Base-by-base conservation (phyloP, 805 yeast species). In the Schizosaccharomyces japonicus region DNA sequence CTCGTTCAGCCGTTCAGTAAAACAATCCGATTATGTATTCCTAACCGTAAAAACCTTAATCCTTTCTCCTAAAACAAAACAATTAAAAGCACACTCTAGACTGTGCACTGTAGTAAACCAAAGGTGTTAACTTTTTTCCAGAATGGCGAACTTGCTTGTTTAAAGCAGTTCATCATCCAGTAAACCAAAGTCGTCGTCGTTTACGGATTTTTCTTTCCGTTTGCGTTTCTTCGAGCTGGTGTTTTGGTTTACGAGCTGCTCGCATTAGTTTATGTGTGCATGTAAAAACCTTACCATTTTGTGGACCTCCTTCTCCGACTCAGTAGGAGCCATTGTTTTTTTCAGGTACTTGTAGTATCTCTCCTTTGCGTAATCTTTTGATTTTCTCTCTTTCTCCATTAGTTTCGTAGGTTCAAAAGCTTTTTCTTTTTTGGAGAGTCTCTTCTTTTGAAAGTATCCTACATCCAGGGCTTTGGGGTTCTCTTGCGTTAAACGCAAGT, bases 371-470 rank as follows among this genome's bases (percentile, higher is more conserved):
- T 36, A 6, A 13, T 36, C 42, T 36, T 36, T 5, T 11, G 5
- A 15, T 27, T 27, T 2, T 36, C 23, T 17, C 13, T 36, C 27
- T 10, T 36, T 15, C 13, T 15, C n/a, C 17, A 17, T 27, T 7
- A 36, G 17, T 36, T 36, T 36, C 23, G 17, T 11, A n/a, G 42
- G 42, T 36, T 36, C 42, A 36, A 36, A 36, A 19, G 42, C 27
- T 13, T 27, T 17, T 36, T 36, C 42, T 27, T 36, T 36, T 5
- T 36, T 36, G 17, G 42, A 25, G 13, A 36, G 26, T 36, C 42
- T 25, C 23, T 36, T 36, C 27, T 23, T 17, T 17, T 23, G 26
- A 11, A 36, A 36, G 23, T 36, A 36, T 10, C 42, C 42, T n/a
- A 19, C 26, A 13, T 19, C 23, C 10, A 19, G 25, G 5, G 42